A percentile compares a stretch with the other conserved stretches of the same genome.
phyloP scores from a whole-genome alignment of 139 green algal species.

The Micractinium sp. region DNA sequence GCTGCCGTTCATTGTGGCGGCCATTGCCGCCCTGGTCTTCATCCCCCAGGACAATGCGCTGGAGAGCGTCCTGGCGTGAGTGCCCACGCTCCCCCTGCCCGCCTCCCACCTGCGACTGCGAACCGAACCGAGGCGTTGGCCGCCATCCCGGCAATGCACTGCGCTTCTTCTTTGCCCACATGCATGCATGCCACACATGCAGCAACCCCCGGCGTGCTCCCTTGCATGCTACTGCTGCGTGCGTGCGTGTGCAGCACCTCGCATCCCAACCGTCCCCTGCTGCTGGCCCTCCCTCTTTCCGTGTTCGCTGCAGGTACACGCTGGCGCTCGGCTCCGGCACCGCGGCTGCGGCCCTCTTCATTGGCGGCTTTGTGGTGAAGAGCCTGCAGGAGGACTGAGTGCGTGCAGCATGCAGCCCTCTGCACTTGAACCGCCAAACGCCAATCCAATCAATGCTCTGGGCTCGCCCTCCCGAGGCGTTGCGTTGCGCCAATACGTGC shows the following conservation, averaged over 20 bases:
- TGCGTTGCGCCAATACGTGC: no score
- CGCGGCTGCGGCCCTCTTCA: conserved; percentile 36
- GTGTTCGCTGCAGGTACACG: conserved; percentile 29
- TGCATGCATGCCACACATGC: no score
- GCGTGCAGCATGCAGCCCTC: no score
- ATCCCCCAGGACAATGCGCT: conserved; percentile 58
- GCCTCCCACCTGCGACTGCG: neutral
- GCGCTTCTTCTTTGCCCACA: no score
- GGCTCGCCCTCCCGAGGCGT: no score
- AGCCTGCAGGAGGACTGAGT: conserved; percentile 55
- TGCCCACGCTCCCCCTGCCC: neutral
- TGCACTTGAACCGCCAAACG: no score
- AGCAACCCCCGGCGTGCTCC: no score
- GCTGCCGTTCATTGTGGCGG: conserved; percentile 30
- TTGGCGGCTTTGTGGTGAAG: conserved; percentile 55
- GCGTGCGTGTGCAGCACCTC: neutral
- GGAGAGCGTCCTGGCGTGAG: conserved; percentile 32
- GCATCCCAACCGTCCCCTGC: neutral
- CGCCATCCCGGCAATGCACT: no score
- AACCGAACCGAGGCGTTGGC: no score
- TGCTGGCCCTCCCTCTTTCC: neutral
- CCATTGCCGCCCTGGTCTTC: conserved; percentile 45
- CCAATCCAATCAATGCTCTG: no score
- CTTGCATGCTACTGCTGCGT: neutral
- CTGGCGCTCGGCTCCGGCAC: conserved; percentile 23